Evolutionary conservation across 371 early-diverging fungal species (phyloP).

Genomic region (Nosema muscidifuracis): DNA sequence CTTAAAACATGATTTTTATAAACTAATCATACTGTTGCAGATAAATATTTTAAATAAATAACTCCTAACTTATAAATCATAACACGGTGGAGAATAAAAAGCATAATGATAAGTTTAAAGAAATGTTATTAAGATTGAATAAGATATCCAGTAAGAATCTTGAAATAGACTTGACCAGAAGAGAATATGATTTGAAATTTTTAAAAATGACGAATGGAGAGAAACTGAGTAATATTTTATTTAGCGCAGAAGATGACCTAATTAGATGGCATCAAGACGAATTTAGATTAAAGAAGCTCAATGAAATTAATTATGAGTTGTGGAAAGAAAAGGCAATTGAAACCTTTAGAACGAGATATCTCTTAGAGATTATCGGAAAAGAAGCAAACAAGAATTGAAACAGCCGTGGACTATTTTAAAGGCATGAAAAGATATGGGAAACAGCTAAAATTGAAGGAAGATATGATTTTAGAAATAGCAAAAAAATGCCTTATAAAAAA

Average conservation of each 20-base stretch:
- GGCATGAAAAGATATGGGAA: neutral
- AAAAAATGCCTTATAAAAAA: neutral
- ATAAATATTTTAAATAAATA: too few relatives aligned
- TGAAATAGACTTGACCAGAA: neutral
- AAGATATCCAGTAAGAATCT: neutral
- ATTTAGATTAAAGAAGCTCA: neutral
- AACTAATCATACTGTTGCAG: too few relatives aligned
- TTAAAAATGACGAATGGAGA: neutral
- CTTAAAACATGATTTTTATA: too few relatives aligned
- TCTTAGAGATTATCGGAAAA: neutral
- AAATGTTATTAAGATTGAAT: neutral
- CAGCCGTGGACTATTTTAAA: neutral
- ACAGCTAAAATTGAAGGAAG: neutral
- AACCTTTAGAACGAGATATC: neutral
- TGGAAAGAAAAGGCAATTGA: neutral
- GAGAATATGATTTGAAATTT: neutral
- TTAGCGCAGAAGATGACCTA: neutral
- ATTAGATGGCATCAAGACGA: neutral
- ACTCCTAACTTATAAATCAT: neutral
- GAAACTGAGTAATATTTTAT: neutral
- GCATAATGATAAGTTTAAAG: neutral
- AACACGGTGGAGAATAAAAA: conserved; percentile 2
- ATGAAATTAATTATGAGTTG: neutral
- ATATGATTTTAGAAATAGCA: neutral
- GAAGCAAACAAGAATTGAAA: neutral